Percentiles rank a stretch among this genome's conserved stretches.
Conservation (phyloP, 2,329 filamentous ascomycete species). For the Didymella arachidicola region DNA sequence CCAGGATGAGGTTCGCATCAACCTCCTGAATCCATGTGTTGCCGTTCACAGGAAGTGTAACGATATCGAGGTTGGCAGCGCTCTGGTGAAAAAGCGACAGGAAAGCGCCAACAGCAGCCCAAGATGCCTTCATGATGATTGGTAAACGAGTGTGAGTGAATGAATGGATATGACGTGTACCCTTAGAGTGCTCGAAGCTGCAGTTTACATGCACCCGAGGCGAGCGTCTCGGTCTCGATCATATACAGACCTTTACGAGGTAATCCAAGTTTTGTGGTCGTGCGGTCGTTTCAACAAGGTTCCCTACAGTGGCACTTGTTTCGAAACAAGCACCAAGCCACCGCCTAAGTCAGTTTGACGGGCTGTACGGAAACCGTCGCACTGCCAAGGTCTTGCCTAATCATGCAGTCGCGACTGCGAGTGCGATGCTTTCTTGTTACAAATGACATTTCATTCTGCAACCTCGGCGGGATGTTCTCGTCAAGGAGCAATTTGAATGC, state of each 20-base stretch:
- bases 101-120: constrained; percentile 21
- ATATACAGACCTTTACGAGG: constrained; percentile 1
- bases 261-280: background rate
- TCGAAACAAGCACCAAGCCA: constrained; percentile 3
- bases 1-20: constrained; percentile 31
- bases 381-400: background rate
- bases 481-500: background rate
- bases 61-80: constrained; percentile 31
- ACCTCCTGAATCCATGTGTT: constrained; percentile 30
- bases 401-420: background rate
- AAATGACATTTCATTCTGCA: background rate
- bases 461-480: background rate
- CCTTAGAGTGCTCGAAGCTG: too few species aligned
- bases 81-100: constrained; percentile 20
- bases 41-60: constrained; percentile 26
- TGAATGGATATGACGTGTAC: background rate
- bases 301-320: constrained; percentile 1
- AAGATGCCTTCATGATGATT: constrained; percentile 19
- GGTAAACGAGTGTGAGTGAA: background rate
- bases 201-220: background rate
- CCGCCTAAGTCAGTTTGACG: background rate
- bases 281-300: constrained; percentile 5
- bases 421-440: background rate
- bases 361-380: background rate
- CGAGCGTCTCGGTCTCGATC: background rate